Percentiles rank a stretch among this genome's conserved stretches.
Conservation (phyloP, 257 asterid species). For the Solanum chiquidenum region DNA sequence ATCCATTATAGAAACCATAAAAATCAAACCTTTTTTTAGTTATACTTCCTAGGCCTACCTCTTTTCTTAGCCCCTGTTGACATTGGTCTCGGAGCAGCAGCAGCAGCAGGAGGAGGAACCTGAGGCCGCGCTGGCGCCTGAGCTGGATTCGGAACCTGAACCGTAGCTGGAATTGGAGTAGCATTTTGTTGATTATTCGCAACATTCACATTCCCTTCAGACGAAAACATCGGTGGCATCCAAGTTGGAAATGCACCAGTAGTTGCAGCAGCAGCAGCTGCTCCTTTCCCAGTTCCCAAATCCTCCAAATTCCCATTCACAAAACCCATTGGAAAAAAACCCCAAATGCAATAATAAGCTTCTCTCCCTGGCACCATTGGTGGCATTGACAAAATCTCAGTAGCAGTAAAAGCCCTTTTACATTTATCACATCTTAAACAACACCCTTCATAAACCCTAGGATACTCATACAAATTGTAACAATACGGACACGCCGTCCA, state of each 20-base stretch:
- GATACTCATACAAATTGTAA: constrained; percentile 66
- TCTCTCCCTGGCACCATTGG: constrained; percentile 73
- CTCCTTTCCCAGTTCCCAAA: constrained; percentile 4
- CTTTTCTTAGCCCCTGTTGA: constrained; percentile 36
- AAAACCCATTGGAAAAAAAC: constrained; percentile 78
- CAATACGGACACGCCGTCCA: constrained; percentile 97
- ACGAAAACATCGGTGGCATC: constrained; percentile 66
- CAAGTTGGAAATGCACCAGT: constrained; percentile 49
- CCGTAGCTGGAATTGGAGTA: background rate
- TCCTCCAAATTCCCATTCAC: constrained; percentile 17
- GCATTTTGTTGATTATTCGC: background rate
- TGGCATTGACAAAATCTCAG: constrained; percentile 55
- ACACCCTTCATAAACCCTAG: constrained; percentile 54
- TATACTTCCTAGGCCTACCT: constrained; percentile 63
- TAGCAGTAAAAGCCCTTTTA: constrained; percentile 61
- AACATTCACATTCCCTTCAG: background rate
- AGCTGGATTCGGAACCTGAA: constrained; percentile 1
- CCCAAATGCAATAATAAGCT: constrained; percentile 89
- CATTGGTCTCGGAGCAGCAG: background rate
- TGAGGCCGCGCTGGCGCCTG: background rate
- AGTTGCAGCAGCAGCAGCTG: constrained; percentile 6
- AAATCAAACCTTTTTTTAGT: background rate
- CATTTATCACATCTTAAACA: constrained; percentile 75
- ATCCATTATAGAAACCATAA: background rate
- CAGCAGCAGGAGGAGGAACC: background rate